Evolutionary conservation across 2,329 filamentous ascomycete species (phyloP).

Genomic region (Diaporthe ilicicola): DNA sequence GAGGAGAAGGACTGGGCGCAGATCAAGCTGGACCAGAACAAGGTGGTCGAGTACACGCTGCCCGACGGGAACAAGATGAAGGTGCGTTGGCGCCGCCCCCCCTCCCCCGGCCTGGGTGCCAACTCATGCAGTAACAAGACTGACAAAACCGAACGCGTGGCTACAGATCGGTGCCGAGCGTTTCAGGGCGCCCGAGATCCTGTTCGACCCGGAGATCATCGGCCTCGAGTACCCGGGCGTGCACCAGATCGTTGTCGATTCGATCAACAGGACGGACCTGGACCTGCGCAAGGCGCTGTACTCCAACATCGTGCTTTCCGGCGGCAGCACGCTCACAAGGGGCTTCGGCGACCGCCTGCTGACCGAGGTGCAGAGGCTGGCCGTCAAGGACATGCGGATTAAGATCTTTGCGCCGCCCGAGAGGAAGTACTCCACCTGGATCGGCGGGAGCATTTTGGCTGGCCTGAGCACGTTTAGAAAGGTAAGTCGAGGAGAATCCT

Average conservation of each 20-base stretch:
- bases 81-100: constrained; percentile 53
- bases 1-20: constrained; percentile 97
- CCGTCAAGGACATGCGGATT: constrained; percentile 99
- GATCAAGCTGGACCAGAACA: constrained; percentile 78
- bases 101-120: too few relatives aligned
- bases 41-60: constrained; percentile 85
- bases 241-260: constrained; percentile 96
- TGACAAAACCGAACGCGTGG: neutral
- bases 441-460: constrained; percentile 95
- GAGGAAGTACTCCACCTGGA: constrained; percentile 99
- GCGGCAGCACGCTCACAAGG: constrained; percentile 94
- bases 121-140: neutral
- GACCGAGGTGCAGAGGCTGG: constrained; percentile 89
- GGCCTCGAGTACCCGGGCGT: constrained; percentile 96
- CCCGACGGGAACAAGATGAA: constrained; percentile 95
- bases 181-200: constrained; percentile 94
- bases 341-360: constrained; percentile 94
- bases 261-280: constrained; percentile 93
- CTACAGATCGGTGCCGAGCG: constrained; percentile 86
- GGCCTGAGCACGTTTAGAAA: constrained; percentile 98
- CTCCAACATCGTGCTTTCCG: constrained; percentile 96
- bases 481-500: constrained; percentile 60
- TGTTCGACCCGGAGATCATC: constrained; percentile 97
- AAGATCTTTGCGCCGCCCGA: constrained; percentile 99
- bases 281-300: constrained; percentile 94